Evolutionary conservation across 2,329 filamentous ascomycete genomes (phyloP).

Genomic region (Neoarthrinium moseri): DNA sequence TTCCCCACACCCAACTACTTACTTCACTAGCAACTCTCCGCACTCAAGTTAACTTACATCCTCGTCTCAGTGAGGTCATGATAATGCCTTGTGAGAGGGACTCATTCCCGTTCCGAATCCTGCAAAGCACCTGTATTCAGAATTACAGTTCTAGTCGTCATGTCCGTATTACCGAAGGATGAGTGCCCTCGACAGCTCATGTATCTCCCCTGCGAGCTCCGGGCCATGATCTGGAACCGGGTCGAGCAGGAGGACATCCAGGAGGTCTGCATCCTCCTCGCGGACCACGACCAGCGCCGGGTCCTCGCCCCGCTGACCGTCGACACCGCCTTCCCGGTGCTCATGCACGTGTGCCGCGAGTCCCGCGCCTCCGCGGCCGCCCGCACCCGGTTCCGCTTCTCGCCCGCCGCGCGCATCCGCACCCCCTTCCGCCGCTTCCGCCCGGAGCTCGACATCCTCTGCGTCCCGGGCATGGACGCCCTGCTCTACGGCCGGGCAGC

Average conservation of each 20-base stretch:
- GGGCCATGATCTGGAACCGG: not conserved
- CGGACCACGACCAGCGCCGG: not conserved
- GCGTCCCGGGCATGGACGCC: not conserved
- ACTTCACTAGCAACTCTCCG: too few relatives aligned
- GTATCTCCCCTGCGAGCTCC: conserved; percentile 1
- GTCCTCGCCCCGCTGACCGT: not conserved
- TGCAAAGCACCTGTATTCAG: too few relatives aligned
- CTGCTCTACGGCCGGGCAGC: not conserved
- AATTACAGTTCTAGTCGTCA: too few relatives aligned
- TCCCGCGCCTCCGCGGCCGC: not conserved
- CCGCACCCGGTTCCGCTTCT: not conserved
- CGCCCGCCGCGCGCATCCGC: not conserved
- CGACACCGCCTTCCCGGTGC: conserved; percentile 5
- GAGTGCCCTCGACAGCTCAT: too few relatives aligned
- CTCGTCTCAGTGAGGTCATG: too few relatives aligned
- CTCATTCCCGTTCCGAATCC: too few relatives aligned
- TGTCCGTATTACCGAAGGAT: too few relatives aligned
- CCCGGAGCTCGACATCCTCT: not conserved
- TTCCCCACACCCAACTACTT: too few relatives aligned
- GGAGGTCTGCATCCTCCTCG: not conserved
- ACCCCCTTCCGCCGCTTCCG: not conserved
- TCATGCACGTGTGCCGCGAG: conserved; percentile 7
- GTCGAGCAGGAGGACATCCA: not conserved
- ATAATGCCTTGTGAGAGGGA: too few relatives aligned
- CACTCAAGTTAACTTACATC: too few relatives aligned